Base-by-base conservation (phyloP, 2,329 filamentous ascomycete genomes). In the Stagonosporopsis vannaccii region DNA sequence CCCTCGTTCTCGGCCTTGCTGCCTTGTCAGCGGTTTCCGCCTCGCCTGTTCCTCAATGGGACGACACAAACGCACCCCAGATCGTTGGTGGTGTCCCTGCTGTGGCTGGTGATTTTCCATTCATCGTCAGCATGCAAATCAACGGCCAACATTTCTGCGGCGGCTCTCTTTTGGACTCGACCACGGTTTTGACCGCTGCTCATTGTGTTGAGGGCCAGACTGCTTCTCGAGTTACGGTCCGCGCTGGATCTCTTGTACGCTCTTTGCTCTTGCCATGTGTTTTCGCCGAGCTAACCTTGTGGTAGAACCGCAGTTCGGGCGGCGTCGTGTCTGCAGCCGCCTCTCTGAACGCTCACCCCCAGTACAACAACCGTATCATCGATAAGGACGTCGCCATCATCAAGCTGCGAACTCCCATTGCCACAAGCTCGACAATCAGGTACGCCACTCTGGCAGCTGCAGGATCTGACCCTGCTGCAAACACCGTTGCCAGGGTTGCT, bases 61-160 rank as follows among this genome's bases (percentile, higher is more conserved):
- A 56, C 3, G 50, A 53, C 2, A 45, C 33, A 11, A 59, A 62
- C 42, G 37, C 41, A 23, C 43, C 51, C 12, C 42, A 49, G 19
- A 72, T 72, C 35, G 69, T 72, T 45, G 69, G 69, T 43, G 69
- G 69, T 48, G 52, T 51, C 0, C 41, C 60, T n/a, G 69, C 69
- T 35, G 6, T 50, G 15, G 56, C 62, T 15, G 68, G 67, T 33
- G 69, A 72, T 13, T 68, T 68, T 45, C 69, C 69, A 53, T 72
- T 61, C 66, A 70, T 72, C 41, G 67, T 67, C 62, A 61, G 58
- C 30, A 42, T 71, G 23, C 66, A 68, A 48, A 8, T 26, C 4
- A 40, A 41, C 40, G 67, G 67, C 25, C 51, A 53, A n/a, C 68
- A 71, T 52, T 59, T 65, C 61, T 72, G 69, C 53, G 69, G 69